Evolutionary conservation across 192 early-diverging fungal species (phyloP).

Genomic region (Tieghemiomyces parasiticus): DNA sequence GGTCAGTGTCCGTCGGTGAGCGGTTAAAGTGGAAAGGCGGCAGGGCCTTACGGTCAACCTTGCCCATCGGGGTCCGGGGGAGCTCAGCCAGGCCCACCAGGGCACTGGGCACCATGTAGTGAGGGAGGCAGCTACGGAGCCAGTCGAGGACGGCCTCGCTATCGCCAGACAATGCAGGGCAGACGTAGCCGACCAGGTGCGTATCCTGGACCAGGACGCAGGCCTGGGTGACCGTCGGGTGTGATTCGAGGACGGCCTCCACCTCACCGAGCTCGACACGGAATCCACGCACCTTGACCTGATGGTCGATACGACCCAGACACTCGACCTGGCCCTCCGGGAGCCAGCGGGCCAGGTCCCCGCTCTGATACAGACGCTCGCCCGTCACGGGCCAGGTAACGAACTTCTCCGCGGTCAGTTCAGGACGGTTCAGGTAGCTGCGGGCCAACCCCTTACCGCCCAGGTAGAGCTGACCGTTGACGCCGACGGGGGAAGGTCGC

Average conservation of each 20-base stretch:
- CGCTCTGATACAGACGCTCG: constrained; percentile 17
- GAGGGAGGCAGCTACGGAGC: not conserved
- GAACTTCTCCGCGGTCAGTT: constrained; percentile 17
- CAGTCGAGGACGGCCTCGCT: not conserved
- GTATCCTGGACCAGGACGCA: constrained; percentile 12
- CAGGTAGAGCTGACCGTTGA: constrained; percentile 18
- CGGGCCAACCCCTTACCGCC: constrained; percentile 16
- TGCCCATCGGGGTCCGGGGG: not conserved
- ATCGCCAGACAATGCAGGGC: too few species aligned
- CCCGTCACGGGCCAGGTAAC: constrained; percentile 17
- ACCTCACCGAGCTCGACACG: constrained; percentile 21
- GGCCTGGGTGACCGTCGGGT: constrained; percentile 13
- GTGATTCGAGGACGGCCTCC: constrained; percentile 8
- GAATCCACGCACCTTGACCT: constrained; percentile 23
- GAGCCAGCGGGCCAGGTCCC: constrained; percentile 14
- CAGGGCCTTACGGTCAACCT: not conserved
- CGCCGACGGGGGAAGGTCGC: constrained; percentile 16
- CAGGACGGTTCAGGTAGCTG: constrained; percentile 19
- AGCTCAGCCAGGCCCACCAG: not conserved
- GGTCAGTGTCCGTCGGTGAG: too few species aligned
- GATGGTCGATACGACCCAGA: constrained; percentile 19
- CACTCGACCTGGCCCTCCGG: constrained; percentile 17
- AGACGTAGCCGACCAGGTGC: constrained; percentile 2
- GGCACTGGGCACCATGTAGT: not conserved
- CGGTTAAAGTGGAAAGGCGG: not conserved